Percentiles rank a stretch among this genome's conserved stretches.
phyloP scores from a whole-genome alignment of 768 basidiomycete genomes.

The Austroboletus eburneus region DNA sequence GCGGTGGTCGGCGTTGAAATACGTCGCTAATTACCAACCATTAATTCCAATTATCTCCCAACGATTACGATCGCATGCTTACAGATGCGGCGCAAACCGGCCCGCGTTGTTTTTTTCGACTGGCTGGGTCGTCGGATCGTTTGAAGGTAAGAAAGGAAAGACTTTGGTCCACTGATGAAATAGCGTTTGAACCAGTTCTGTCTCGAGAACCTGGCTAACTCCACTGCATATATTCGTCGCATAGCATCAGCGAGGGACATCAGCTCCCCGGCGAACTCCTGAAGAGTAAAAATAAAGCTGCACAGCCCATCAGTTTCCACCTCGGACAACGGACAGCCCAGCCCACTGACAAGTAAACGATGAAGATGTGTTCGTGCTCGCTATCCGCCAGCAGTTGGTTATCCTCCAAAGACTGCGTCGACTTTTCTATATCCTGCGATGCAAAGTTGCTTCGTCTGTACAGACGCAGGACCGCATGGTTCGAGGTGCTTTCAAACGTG shows the following conservation, averaged over 20 bases:
- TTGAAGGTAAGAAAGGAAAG: slow-evolving; percentile 20
- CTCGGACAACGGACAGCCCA: not conserved
- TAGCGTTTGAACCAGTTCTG: slow-evolving; percentile 40
- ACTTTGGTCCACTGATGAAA: slow-evolving; percentile 23
- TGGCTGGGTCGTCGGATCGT: slow-evolving; percentile 11
- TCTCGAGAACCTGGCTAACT: slow-evolving; percentile 42
- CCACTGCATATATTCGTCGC: slow-evolving; percentile 67
- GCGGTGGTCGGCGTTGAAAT: slow-evolving; percentile 46
- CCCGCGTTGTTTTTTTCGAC: slow-evolving; percentile 12
- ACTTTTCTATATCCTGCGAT: slow-evolving; percentile 5
- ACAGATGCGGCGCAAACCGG: slow-evolving; percentile 42
- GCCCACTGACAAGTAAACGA: slow-evolving; percentile 84
- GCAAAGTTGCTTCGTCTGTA: slow-evolving; percentile 53
- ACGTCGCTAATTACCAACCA: slow-evolving; percentile 36
- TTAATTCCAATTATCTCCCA: slow-evolving; percentile 9
- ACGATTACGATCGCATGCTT: slow-evolving; percentile 13
- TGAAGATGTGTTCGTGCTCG: slow-evolving; percentile 81
- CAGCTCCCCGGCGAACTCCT: slow-evolving; percentile 88
- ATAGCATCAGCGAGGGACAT: slow-evolving; percentile 81
- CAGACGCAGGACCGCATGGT: slow-evolving; percentile 74
- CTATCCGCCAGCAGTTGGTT: slow-evolving; percentile 37
- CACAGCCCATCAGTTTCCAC: slow-evolving; percentile 8
- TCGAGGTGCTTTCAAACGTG: slow-evolving; percentile 78
- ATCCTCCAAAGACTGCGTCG: slow-evolving; percentile 24
- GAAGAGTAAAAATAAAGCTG: slow-evolving; percentile 94